phyloP scores from a whole-genome alignment of 805 yeast genomes.

The Schizosaccharomyces cryophilus region DNA sequence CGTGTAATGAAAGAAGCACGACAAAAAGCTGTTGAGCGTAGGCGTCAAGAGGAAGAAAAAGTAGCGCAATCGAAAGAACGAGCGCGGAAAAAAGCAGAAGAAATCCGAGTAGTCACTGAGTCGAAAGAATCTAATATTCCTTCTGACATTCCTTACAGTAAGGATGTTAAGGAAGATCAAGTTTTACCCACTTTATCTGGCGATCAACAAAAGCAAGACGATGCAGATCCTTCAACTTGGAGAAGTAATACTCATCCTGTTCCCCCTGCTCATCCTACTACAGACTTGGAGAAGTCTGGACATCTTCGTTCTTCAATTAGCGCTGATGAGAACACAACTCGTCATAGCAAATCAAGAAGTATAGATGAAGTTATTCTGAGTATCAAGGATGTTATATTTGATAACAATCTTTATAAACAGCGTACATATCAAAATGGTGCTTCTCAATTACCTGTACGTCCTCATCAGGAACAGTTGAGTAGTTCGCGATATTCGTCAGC shows the following conservation, averaged over 20 bases:
- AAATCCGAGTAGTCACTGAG: not conserved
- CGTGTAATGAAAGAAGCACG: not conserved
- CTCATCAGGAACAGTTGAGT: too few relatives aligned
- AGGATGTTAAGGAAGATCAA: too few relatives aligned
- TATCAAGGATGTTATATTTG: not conserved
- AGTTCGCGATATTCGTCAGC: too few relatives aligned
- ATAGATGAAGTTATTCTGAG: constrained; percentile 1
- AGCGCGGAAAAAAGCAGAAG: not conserved
- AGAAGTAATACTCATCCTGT: not conserved
- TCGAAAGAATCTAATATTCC: too few relatives aligned
- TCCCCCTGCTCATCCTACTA: not conserved
- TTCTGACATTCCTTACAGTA: too few relatives aligned
- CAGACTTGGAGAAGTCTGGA: too few relatives aligned
- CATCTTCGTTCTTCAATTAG: too few relatives aligned
- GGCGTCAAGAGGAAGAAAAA: not conserved
- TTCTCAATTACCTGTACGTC: too few relatives aligned
- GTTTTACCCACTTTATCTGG: too few relatives aligned
- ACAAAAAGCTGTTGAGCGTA: not conserved
- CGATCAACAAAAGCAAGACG: not conserved
- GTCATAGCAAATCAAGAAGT: not conserved
- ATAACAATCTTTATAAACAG: not conserved
- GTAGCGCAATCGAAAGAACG: not conserved
- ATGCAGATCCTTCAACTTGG: not conserved
- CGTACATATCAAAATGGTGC: not conserved
- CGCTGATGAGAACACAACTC: too few relatives aligned